Base-by-base conservation (phyloP, 2,329 filamentous ascomycete species). In the Arthrinium puccinioides region DNA sequence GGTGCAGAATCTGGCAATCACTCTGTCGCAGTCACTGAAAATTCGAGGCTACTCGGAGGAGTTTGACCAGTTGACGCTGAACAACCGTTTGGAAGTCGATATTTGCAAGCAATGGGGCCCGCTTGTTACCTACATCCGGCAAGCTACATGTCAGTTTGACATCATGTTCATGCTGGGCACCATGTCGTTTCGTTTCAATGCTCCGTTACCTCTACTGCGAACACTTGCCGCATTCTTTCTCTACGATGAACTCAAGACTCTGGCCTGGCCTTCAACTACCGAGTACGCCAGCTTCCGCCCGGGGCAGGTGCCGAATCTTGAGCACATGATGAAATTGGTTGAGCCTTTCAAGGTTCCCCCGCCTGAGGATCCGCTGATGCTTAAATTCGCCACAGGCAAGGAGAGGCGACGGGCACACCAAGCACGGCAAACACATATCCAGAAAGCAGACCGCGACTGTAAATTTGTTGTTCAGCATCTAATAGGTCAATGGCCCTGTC, bases 401-500 rank as follows among this genome's bases (percentile, higher is more conserved):
- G 38, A 52, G 15, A 51, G 47, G 4, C 49, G 46, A 10, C 60
- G 57, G 32, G 42, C 66, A 5, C 45, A 53, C 25, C 51, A 54
- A 14, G 44, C 46, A 1, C 53, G 59, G 26, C 18, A 36, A 3
- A 44, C 46, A 5, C 57, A 66, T 41, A 47, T 59, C 6, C 16
- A 45, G 14, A 44, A 50, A 26, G 54, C 53, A 13, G 49, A 60
- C 8, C 28, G 49, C 2, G 61, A 67, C 19, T 63, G 61, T 27
- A 50, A 42, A 10, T 41, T 27, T 5, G 38, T 76, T n/a, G 65
- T 65, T 0, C 40, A 53, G 6, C 60, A 61, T 13, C 49, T 77
- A 1, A 39, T 68, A 1, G 35, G 44, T 0, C 64, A 71, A 41
- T 73, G 69, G 69, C 69, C 74, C 1, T 61, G 59, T 30, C 15